phyloP scores from a whole-genome alignment of 2,329 filamentous ascomycete species.

The Botrytis aclada region DNA sequence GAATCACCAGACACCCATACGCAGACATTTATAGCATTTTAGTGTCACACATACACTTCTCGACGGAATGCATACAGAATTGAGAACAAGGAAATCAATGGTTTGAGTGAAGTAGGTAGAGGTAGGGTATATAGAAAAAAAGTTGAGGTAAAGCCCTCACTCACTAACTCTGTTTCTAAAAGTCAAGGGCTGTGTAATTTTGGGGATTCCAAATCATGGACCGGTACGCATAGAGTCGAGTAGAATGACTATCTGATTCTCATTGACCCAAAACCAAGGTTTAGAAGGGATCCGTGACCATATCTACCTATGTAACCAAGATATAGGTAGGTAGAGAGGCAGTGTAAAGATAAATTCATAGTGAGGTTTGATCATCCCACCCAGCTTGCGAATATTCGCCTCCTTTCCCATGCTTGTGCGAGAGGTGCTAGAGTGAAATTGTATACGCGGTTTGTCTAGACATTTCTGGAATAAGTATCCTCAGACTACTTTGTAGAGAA shows the following conservation, averaged over 20 bases:
- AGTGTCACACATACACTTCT: background rate
- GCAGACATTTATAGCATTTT: background rate
- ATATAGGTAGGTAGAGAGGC: background rate
- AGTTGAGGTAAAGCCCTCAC: background rate
- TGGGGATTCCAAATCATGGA: background rate
- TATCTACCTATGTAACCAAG: background rate
- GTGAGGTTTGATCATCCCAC: slow-evolving; percentile 8
- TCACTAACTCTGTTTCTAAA: background rate
- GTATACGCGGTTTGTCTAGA: background rate
- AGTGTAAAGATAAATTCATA: background rate
- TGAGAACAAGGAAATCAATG: background rate
- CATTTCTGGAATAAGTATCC: background rate
- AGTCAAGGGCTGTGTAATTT: background rate
- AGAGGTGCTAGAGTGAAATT: background rate
- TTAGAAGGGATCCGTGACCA: background rate
- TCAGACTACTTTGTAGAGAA: background rate
- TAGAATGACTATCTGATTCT: background rate
- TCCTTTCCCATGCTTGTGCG: background rate
- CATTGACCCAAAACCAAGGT: background rate
- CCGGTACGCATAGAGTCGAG: background rate
- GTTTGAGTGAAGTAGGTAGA: background rate
- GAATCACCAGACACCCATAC: background rate
- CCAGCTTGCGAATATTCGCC: slow-evolving; percentile 5
- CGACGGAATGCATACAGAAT: background rate
- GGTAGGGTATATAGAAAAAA: too few relatives aligned